Conservation (phyloP, 2,329 filamentous ascomycete genomes). For the Arthrinium phaeospermum region DNA sequence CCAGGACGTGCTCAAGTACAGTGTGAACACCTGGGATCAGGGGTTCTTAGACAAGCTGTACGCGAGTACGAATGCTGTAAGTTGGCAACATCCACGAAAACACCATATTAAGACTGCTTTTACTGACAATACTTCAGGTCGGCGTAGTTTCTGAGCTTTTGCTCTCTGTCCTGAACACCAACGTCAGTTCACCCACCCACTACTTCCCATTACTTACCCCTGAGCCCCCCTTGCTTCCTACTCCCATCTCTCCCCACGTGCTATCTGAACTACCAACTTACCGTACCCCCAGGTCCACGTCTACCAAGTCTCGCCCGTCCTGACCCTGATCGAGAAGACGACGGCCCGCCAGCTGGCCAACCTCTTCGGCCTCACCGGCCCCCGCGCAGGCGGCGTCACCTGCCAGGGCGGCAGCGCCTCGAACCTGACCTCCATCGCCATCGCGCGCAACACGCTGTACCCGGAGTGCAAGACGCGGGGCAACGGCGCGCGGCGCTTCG, state of each 20-base stretch:
- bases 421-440: constrained; percentile 72
- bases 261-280: not conserved
- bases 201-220: not conserved
- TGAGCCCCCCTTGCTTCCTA: not conserved
- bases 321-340: constrained; percentile 86
- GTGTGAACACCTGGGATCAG: constrained; percentile 98
- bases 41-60: constrained; percentile 97
- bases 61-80: constrained; percentile 81
- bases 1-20: constrained; percentile 76
- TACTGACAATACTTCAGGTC: constrained; percentile 53
- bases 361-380: constrained; percentile 77
- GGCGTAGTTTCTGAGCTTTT: constrained; percentile 86
- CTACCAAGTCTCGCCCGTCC: constrained; percentile 88
- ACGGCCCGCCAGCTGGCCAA: constrained; percentile 75
- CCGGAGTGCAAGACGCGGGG: constrained; percentile 78
- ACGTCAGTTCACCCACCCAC: constrained; percentile 55
- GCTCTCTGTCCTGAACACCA: constrained; percentile 87
- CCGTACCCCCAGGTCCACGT: constrained; percentile 70
- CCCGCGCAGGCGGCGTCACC: constrained; percentile 65
- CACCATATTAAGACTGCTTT: no score
- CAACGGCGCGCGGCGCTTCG: constrained; percentile 69
- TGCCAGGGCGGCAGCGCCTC: constrained; percentile 72
- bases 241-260: not conserved
- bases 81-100: constrained; percentile 31
- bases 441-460: constrained; percentile 84